Evolutionary conservation across 164 flowering plant species (phyloP), one percentile per base, ranked within the genome.

Genomic region (Vitis amurensis): DNA sequence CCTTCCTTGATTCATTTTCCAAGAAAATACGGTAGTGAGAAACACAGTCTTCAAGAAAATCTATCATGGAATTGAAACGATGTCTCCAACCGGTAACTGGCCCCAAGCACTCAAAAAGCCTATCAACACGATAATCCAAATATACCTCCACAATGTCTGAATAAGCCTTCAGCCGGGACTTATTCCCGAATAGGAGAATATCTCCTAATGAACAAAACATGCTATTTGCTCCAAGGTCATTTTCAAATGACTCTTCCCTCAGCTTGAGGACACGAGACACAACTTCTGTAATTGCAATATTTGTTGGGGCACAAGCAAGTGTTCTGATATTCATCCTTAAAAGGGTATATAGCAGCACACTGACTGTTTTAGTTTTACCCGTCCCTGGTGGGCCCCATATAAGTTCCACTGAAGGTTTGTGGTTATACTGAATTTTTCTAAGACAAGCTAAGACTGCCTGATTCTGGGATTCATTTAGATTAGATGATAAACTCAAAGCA

Each of bases 391-490:
- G 86, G 8, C 86, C 86, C 82, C 82, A 81, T 27, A 81, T 74
- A 15, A 77, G 69, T 63, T 77, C 58, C 14, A 77, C 71, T 4
- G 61, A 0, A 31, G 67, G 8, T 30, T 50, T 51, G 17, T 70
- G 64, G 6, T 55, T 2, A 49, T 77, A 77, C 3, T 55, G 49
- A 0, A 27, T 9, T 59, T 47, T 56, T 4, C 3, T 2, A n/a
- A 73, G 61, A 55, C 77, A 69, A 17, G 59, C 59, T 1, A 48
- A 14, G 44, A 75, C 53, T 30, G 74, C 78, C 15, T 60, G 55
- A 1, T 1, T 44, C 76, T 93, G 98, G 2, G 95, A 90, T 7
- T 81, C 73, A 69, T 93, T 86, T 68, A 89, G 67, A 2, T 29
- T 15, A 50, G 79, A 73, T 1, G 67, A 63, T 2, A 82, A 19